Base-by-base conservation (phyloP, 2,329 filamentous ascomycete species). In the Lachnellula subtilissima region DNA sequence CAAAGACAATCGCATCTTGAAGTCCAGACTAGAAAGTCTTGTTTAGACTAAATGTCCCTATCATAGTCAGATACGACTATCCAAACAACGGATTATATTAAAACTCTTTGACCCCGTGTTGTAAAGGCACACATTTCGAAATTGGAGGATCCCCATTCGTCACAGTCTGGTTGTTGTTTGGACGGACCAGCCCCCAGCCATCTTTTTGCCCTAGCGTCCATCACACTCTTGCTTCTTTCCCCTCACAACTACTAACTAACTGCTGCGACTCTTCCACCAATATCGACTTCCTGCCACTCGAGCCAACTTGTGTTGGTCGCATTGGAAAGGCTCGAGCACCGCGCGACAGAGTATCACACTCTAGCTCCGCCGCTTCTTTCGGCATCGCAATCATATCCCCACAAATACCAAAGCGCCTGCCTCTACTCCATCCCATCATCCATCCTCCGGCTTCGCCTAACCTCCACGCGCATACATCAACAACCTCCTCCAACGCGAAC, bases 401-500 rank as follows among this genome's bases (percentile, higher is more conserved):
- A 42, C 39, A n/a, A 42, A n/a, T 42, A 19, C 15, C 9, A 42
- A 25, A 12, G 9, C 19, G 45, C 11, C 6, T n/a, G 17, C 43
- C 14, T 47, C 19, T 32, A 32, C 9, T 32, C 28, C 8, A 32
- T 47, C 25, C 19, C 19, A 15, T 23, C n/a, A 47, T 23, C 25
- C 14, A 7, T 47, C 39, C 15, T 19, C n/a, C 17, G 39, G 17
- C 17, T 15, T 32, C 28, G 28, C 28, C 28, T 32, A 32, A 32
- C 28, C 39, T 19, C 17, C 39, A 42, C 39, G 39, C 39, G 39
- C 39, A 42, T 32, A 42, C 39, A 42, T 7, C 17, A 42, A 42
- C 39, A 42, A 42, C 39, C 15, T 15, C 39, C 19, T 47, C 50
- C 56, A 56, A 59, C 58, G 56, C 58, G 54, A 56, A 12, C 35